Conservation (phyloP, 139 green algal species). For the Tetradesmus lagerheimii region DNA sequence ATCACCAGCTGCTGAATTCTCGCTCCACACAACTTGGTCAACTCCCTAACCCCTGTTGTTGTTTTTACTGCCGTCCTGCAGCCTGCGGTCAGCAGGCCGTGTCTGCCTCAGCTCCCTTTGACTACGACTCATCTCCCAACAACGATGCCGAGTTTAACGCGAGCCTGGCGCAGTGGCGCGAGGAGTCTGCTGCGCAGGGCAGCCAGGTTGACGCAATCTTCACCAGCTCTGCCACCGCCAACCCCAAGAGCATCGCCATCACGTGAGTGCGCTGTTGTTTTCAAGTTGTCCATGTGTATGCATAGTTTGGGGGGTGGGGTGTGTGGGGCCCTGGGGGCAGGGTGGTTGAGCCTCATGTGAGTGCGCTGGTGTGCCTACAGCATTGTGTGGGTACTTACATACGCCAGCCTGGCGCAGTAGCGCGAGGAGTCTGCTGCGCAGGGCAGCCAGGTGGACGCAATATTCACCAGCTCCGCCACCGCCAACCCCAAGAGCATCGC, state of each 20-base stretch:
- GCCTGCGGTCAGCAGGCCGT: constrained; percentile 3
- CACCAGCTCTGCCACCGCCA: background rate
- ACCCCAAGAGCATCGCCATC: constrained; percentile 65
- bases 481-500: constrained; percentile 50
- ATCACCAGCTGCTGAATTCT: no score
- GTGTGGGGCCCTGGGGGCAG: no score
- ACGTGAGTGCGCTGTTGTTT: constrained; percentile 46
- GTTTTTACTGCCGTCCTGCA: background rate
- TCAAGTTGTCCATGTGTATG: no score
- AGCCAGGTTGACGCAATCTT: constrained; percentile 60
- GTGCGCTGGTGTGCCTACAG: no score
- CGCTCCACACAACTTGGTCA: no score
- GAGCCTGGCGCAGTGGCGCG: background rate
- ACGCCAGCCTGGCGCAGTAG: background rate
- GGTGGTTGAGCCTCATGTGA: no score
- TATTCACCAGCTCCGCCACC: constrained; percentile 34
- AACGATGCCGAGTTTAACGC: constrained; percentile 13
- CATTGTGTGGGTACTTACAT: no score
- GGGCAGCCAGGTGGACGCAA: constrained; percentile 52
- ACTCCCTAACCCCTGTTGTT: no score
- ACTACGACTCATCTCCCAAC: background rate
- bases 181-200: constrained; percentile 10
- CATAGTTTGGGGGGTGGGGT: no score
- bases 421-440: constrained; percentile 1
- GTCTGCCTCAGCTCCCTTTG: background rate